Conservation (phyloP, 2,329 filamentous ascomycete genomes). For the Zymoseptoria pseudotritici region DNA sequence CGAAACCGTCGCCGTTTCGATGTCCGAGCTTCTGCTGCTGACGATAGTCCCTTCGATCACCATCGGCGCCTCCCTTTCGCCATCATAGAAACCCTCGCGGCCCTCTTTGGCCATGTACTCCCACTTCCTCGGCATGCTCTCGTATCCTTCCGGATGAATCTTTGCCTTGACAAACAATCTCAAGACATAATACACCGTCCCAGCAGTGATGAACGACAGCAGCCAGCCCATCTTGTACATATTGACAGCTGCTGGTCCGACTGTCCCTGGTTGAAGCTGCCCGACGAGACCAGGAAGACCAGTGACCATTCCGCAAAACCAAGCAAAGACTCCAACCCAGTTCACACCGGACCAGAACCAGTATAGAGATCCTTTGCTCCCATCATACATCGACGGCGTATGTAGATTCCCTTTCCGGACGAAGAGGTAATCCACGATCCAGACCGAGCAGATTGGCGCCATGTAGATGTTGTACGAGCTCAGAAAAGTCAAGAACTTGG, state of each 20-base stretch:
- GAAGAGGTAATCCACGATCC: conserved; percentile 37
- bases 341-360: conserved; percentile 19
- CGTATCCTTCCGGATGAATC: conserved; percentile 10
- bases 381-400: conserved; percentile 32
- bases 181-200: conserved; percentile 10
- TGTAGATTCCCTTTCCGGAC: conserved; percentile 36
- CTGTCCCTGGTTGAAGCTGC: conserved; percentile 10
- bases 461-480: conserved; percentile 36
- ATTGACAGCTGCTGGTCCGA: conserved; percentile 15
- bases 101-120: conserved; percentile 12
- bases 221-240: conserved; percentile 19
- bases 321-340: conserved; percentile 14
- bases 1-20: neutral
- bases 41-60: neutral
- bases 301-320: conserved; percentile 15
- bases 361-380: conserved; percentile 13
- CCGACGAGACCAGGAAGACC: conserved; percentile 18
- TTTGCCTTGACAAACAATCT: conserved; percentile 14
- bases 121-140: conserved; percentile 11
- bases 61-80: neutral
- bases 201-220: conserved; percentile 13
- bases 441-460: conserved; percentile 31
- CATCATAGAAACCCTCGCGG: neutral
- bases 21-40: neutral
- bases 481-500: conserved; percentile 38